Percentiles rank a stretch among this genome's conserved stretches.
phyloP scores from a whole-genome alignment of 805 yeast species.

The Suhomyces emberorum region DNA sequence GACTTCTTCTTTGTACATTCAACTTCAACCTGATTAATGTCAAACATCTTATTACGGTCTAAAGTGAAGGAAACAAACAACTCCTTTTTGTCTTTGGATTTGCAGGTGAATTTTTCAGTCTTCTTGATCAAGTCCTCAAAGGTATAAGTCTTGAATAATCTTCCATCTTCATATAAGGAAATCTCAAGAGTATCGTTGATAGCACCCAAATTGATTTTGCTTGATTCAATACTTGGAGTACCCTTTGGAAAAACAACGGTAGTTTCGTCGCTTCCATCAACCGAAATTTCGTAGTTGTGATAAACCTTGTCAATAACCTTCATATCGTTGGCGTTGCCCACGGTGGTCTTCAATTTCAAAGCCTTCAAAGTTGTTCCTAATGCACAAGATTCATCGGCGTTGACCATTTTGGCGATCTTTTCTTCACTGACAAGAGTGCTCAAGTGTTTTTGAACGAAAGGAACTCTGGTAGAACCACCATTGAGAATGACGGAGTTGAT shows the following conservation, averaged over 20 bases:
- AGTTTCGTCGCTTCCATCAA: constrained; percentile 21
- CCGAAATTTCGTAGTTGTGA: constrained; percentile 43
- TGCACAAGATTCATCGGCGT: constrained; percentile 94
- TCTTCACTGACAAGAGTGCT: constrained; percentile 54
- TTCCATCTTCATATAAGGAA: constrained; percentile 38
- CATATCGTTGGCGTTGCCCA: constrained; percentile 60
- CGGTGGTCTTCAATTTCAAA: constrained; percentile 59
- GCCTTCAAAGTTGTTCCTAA: constrained; percentile 88
- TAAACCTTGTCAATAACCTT: constrained; percentile 54
- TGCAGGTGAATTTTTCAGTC: constrained; percentile 40
- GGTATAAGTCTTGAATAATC: constrained; percentile 25
- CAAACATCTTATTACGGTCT: constrained; percentile 50
- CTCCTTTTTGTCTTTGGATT: constrained; percentile 21
- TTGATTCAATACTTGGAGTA: constrained; percentile 30
- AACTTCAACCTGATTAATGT: constrained; percentile 42
- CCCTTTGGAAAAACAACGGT: constrained; percentile 47
- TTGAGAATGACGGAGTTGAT: constrained; percentile 69
- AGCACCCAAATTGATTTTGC: constrained; percentile 36
- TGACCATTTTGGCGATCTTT: constrained; percentile 72
- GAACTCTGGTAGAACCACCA: constrained; percentile 92
- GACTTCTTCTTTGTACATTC: constrained; percentile 35
- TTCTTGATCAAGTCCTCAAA: constrained; percentile 24
- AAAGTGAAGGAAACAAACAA: constrained; percentile 43
- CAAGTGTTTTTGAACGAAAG: constrained; percentile 71
- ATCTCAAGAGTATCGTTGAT: constrained; percentile 28